phyloP scores from a whole-genome alignment of 2,329 filamentous ascomycete species.

The Pseudogymnoascus sp. region DNA sequence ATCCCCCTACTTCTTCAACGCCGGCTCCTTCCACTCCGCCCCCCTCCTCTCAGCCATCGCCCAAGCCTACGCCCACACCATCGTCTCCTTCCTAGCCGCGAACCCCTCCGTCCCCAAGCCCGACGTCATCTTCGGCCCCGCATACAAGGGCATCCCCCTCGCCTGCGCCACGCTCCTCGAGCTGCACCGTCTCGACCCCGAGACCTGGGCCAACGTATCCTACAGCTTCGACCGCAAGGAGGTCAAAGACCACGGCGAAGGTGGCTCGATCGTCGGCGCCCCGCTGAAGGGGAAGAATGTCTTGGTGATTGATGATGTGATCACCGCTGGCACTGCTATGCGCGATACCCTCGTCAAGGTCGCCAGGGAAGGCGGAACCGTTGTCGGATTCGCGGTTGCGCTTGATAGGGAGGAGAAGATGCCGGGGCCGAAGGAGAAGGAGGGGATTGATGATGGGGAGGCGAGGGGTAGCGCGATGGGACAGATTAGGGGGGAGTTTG shows the following conservation, averaged over 20 bases:
- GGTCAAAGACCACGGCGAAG: slow-evolving; percentile 59
- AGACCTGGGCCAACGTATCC: slow-evolving; percentile 46
- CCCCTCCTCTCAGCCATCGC: slow-evolving; percentile 49
- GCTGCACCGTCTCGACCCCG: slow-evolving; percentile 45
- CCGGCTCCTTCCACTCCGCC: slow-evolving; percentile 54
- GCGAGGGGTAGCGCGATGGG: slow-evolving; percentile 75
- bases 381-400: slow-evolving; percentile 57
- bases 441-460: slow-evolving; percentile 54
- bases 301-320: slow-evolving; percentile 64
- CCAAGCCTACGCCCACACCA: slow-evolving; percentile 45
- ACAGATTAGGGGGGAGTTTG: slow-evolving; percentile 71
- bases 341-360: slow-evolving; percentile 58
- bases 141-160: slow-evolving; percentile 61
- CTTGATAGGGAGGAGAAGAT: slow-evolving; percentile 52
- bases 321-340: slow-evolving; percentile 60
- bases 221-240: slow-evolving; percentile 63
- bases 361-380: slow-evolving; percentile 50
- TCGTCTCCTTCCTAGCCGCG: slow-evolving; percentile 20
- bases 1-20: slow-evolving; percentile 64
- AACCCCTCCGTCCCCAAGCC: slow-evolving; percentile 23
- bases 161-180: slow-evolving; percentile 48
- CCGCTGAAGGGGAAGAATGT: slow-evolving; percentile 53
- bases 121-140: slow-evolving; percentile 58
- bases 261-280: slow-evolving; percentile 57
- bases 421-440: slow-evolving; percentile 21